Evolutionary conservation across 768 basidiomycete species (phyloP), one percentile per base, ranked within the genome.

Genomic region (Hygrophorus pudorinus): DNA sequence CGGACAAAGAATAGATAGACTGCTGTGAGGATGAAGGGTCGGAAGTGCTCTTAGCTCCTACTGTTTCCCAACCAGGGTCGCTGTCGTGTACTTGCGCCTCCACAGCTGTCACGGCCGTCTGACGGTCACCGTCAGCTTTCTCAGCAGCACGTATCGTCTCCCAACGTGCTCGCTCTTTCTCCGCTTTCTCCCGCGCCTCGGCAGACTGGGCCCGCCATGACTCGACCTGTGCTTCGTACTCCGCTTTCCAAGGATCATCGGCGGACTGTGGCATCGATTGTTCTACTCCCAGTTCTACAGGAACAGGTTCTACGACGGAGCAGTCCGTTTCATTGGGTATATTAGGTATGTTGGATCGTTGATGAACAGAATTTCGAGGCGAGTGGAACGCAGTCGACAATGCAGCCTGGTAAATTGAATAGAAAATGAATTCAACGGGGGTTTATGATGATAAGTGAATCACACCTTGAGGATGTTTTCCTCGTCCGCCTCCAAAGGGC

Each of bases 161-260:
- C 85, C 84, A 90, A 49, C 71, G 68, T 34, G 71, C 71, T 8
- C 86, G 81, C 59, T 79, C 76, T 48, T 69, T 71, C 65, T 87
- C 86, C 7, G 85, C 82, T 58, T 81, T 86, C 56, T 76, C 68
- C 41, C 85, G 79, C 35, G 79, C 79, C 48, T 75, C 75, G 24
- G 85, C 80, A 31, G 79, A 81, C 53, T 79, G 75, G 17, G 74
- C 73, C 32, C 80, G 79, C 88, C 87, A 91, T 44, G 68, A 63
- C 41, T 71, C 67, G 9, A 85, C 66, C 34, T 85, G 80, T 1
- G 73, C 63, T 41, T 88, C 79, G 56, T 88, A 85, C 54, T 79
- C 72, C 12, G 63, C 62, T 53, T 81, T 79, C 81, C 82, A 85
- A 6, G 64, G 49, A 17, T 77, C 77, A 29, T 74, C 64, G 14